Base-by-base conservation (phyloP, 805 yeast species). In the Wickerhamiella bombiphila region DNA sequence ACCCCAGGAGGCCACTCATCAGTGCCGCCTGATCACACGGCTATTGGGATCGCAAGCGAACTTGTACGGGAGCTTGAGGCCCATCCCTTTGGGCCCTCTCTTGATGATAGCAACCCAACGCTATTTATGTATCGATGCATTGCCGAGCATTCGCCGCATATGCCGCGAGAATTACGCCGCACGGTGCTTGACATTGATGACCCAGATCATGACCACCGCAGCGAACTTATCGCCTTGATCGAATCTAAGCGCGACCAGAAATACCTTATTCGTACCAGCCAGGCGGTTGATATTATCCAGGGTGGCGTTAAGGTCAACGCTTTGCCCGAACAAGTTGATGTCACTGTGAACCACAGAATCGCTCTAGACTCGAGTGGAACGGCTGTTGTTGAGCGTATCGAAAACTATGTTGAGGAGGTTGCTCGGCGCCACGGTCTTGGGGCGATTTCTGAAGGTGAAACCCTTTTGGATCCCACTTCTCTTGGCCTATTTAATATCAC, bases 1-100 rank as follows among this genome's bases (percentile, higher is more conserved):
- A 74, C 81, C 22, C 71, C 74, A 14, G 93, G 93, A 32, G 93
- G 93, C 4, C 93, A 80, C 54, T 73, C 88, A 1, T 76, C 86
- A 6, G 55, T 69, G 25, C 93, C 93, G 9, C 88, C 88, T 4
- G 77, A 71, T 39, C 91, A 81, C 51, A 80, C 93, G 8, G 68
- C 80, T 2, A 79, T 82, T 57, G 94, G 91, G 13, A 68, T 80
- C 24, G 62, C 76, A 37, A 65, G 81, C 2, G 73, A 76, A 39
- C 63, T 81, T 40, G 65, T 74, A 9, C 56, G 63, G 15, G 48
- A 54, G 15, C 61, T 82, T 33, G 94, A 83, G 55, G 54, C 55
- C 13, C 66, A 71, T 21, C 29, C 34, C 30, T n/a, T 29, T 24
- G 13, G 37, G 26, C 22, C 37, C 29, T 17, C 15, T 16, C 22